Conservation (phyloP, 2,329 filamentous ascomycete genomes). For the Alternaria incomplexa region DNA sequence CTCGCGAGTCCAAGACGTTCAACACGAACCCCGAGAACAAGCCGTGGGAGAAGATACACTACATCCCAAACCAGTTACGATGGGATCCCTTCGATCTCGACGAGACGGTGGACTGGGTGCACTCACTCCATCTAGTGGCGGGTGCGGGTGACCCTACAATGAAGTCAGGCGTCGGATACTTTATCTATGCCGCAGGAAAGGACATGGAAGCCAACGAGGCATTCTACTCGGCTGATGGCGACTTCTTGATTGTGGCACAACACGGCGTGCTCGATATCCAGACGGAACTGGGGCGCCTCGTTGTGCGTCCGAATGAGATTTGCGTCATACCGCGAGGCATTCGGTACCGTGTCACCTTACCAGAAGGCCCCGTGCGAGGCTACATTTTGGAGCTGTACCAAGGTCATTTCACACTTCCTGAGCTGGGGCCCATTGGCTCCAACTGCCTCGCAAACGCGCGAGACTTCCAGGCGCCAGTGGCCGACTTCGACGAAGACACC, state of each 20-base stretch:
- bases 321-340: slow-evolving; percentile 71
- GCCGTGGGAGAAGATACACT: slow-evolving; percentile 66
- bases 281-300: slow-evolving; percentile 69
- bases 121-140: slow-evolving; percentile 73
- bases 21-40: slow-evolving; percentile 59
- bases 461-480: slow-evolving; percentile 69
- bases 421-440: slow-evolving; percentile 70
- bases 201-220: slow-evolving; percentile 77
- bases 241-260: slow-evolving; percentile 70
- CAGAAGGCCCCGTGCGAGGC: slow-evolving; percentile 66
- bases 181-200: slow-evolving; percentile 78
- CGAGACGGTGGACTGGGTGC: slow-evolving; percentile 70
- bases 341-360: slow-evolving; percentile 65
- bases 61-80: slow-evolving; percentile 80
- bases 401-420: slow-evolving; percentile 68
- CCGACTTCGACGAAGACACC: slow-evolving; percentile 63
- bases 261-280: slow-evolving; percentile 70
- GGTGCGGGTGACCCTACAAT: slow-evolving; percentile 79
- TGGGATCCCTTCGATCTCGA: slow-evolving; percentile 82
- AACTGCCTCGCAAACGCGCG: slow-evolving; percentile 70
- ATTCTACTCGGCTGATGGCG: slow-evolving; percentile 81
- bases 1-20: slow-evolving; percentile 56
- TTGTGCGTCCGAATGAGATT: slow-evolving; percentile 72
- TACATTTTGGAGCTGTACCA: slow-evolving; percentile 73
- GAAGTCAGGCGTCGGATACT: slow-evolving; percentile 80